Conservation (phyloP, 2,329 filamentous ascomycete species). For the Coniella vitis region DNA sequence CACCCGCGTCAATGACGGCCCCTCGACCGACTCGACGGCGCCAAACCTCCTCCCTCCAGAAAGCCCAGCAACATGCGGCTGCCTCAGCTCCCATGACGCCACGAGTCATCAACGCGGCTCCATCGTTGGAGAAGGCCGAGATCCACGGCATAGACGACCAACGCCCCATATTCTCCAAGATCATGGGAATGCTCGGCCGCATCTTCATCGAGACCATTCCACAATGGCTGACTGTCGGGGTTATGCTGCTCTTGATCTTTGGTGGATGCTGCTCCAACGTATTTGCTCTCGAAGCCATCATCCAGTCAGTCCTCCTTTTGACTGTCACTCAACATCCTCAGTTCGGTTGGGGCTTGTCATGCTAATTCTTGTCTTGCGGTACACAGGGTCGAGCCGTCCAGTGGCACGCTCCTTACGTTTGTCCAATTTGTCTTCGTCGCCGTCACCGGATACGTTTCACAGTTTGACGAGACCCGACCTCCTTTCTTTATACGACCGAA, state of each 20-base stretch:
- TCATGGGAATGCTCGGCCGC: constrained; percentile 43
- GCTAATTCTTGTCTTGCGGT: constrained; percentile 15
- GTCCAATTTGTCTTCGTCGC: constrained; percentile 83
- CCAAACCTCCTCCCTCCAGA: constrained; percentile 33
- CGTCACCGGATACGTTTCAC: constrained; percentile 67
- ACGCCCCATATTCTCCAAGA: constrained; percentile 40
- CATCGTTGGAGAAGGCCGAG: constrained; percentile 47
- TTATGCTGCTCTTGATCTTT: constrained; percentile 82
- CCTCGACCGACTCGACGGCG: constrained; percentile 36
- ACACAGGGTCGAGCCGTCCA: constrained; percentile 69
- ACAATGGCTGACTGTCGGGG: constrained; percentile 54
- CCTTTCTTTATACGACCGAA: constrained; percentile 71
- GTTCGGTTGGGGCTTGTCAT: constrained; percentile 2
- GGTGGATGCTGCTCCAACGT: constrained; percentile 67
- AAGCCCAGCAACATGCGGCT: constrained; percentile 33
- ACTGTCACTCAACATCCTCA: background rate
- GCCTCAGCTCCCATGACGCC: constrained; percentile 33
- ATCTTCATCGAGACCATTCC: constrained; percentile 54
- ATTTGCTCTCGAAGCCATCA: constrained; percentile 91
- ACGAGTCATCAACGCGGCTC: constrained; percentile 48
- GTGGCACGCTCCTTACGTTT: constrained; percentile 81
- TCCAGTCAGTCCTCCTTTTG: constrained; percentile 60
- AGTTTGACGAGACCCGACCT: constrained; percentile 60
- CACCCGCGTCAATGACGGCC: constrained; percentile 33
- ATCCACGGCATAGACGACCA: constrained; percentile 49